These are phyloP conservation scores for Drosera capensis DNA, from an alignment of 148 eudicot species.

Conservation along the genomic window DNA sequence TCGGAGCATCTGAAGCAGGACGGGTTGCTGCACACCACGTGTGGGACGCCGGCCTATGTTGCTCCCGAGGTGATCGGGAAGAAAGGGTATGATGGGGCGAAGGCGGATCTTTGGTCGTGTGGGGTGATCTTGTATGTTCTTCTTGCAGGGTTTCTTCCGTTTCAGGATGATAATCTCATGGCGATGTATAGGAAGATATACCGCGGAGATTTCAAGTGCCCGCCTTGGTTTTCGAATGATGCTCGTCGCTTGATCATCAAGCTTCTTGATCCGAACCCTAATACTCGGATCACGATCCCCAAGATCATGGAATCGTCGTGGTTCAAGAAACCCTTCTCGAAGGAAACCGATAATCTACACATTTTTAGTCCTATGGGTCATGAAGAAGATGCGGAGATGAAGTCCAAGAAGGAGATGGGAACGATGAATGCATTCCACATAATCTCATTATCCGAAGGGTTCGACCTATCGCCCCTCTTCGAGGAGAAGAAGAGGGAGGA, in stretches of 20 bases:
- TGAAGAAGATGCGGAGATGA: background rate
- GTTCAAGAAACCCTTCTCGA: constrained; percentile 23
- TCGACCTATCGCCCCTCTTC: constrained; percentile 53
- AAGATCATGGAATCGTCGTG: constrained; percentile 39
- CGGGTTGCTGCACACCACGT: constrained; percentile 34
- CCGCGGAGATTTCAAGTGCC: constrained; percentile 19
- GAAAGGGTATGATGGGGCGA: constrained; percentile 28
- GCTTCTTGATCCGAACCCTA: constrained; percentile 63
- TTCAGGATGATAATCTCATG: constrained; percentile 30
- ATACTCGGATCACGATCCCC: constrained; percentile 25
- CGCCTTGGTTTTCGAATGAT: constrained; percentile 19
- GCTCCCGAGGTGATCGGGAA: constrained; percentile 45
- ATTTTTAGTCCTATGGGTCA: background rate
- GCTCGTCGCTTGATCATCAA: constrained; percentile 26
- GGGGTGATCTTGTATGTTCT: constrained; percentile 37
- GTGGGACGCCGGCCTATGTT: constrained; percentile 55
- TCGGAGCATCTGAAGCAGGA: constrained; percentile 17
- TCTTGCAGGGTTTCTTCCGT: constrained; percentile 33
- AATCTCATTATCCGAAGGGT: constrained; percentile 54
- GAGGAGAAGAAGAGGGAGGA: constrained; percentile 35
- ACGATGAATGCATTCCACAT: constrained; percentile 60
- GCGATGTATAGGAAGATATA: constrained; percentile 27
- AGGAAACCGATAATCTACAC: background rate
- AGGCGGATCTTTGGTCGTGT: constrained; percentile 45
- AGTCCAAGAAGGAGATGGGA: constrained; percentile 20